phyloP scores from a whole-genome alignment of 495 filamentous ascomycete genomes.

The Penicillium angulare region DNA sequence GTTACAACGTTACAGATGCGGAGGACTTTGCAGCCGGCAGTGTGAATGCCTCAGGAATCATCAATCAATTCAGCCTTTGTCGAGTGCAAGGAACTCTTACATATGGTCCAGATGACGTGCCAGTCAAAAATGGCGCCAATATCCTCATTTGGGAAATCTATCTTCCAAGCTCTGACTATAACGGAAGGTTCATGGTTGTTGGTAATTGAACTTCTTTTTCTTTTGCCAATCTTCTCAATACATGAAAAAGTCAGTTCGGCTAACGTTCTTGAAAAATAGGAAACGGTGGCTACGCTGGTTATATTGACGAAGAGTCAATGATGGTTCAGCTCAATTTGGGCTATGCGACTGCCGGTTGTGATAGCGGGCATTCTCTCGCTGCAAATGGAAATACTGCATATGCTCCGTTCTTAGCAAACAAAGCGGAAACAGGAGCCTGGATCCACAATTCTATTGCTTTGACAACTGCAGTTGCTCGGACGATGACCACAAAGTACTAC shows the following conservation, averaged over 20 bases:
- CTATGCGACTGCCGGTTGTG: slow-evolving; percentile 35
- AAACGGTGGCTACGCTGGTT: slow-evolving; percentile 38
- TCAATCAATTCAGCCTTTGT: background rate
- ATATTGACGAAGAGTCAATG: slow-evolving; percentile 28
- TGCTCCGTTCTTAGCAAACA: slow-evolving; percentile 30
- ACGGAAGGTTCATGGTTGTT: slow-evolving; percentile 30
- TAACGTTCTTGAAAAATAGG: slow-evolving; percentile 16
- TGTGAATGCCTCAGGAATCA: background rate
- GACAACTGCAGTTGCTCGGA: slow-evolving; percentile 30
- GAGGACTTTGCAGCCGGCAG: background rate
- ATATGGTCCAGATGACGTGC: background rate
- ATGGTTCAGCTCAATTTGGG: slow-evolving; percentile 30
- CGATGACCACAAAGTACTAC: slow-evolving; percentile 30
- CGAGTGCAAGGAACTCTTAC: background rate
- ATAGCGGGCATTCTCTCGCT: slow-evolving; percentile 28
- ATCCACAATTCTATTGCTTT: slow-evolving; percentile 44
- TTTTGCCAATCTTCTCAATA: background rate
- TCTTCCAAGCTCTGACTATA: slow-evolving; percentile 24
- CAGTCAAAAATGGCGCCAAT: background rate
- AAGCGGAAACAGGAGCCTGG: slow-evolving; percentile 37
- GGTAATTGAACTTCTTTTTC: slow-evolving; percentile 14
- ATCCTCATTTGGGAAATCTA: slow-evolving; percentile 20
- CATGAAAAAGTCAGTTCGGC: background rate
- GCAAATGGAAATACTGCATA: slow-evolving; percentile 22
- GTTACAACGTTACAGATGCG: background rate